Evolutionary conservation across 345 rosid species (phyloP).

Genomic region (Capsella bursapastoris): DNA sequence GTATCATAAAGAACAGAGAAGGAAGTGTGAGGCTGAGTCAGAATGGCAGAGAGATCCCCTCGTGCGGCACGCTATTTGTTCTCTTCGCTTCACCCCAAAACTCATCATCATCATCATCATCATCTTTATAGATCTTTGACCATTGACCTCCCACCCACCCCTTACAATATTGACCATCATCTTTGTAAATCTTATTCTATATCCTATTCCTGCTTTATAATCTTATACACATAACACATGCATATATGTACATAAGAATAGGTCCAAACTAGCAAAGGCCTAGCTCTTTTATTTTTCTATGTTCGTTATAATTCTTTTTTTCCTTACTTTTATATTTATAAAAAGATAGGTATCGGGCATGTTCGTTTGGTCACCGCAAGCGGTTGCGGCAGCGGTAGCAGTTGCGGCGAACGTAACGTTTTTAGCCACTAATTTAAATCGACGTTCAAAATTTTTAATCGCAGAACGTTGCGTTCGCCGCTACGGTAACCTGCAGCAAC

Average conservation of each 20-base stretch:
- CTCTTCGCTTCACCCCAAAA: slow-evolving; percentile 7
- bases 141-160: slow-evolving; percentile 13
- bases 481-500: too few relatives aligned
- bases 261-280: not conserved
- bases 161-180: not conserved
- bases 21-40: slow-evolving; percentile 22
- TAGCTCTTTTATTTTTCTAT: too few relatives aligned
- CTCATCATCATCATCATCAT: not conserved
- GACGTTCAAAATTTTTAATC: too few relatives aligned
- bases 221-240: not conserved
- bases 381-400: too few relatives aligned
- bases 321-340: too few relatives aligned
- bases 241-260: not conserved
- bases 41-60: slow-evolving; percentile 19
- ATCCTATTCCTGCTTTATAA: too few relatives aligned
- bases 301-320: too few relatives aligned
- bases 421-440: too few relatives aligned
- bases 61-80: slow-evolving; percentile 30
- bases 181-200: not conserved
- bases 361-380: too few relatives aligned
- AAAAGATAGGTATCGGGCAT: too few relatives aligned
- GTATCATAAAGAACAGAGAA: not conserved
- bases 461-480: too few relatives aligned
- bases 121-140: slow-evolving; percentile 8
- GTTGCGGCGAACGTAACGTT: too few relatives aligned